Conservation (phyloP, 257 asterid genomes). For the Fraxinus anomala region DNA sequence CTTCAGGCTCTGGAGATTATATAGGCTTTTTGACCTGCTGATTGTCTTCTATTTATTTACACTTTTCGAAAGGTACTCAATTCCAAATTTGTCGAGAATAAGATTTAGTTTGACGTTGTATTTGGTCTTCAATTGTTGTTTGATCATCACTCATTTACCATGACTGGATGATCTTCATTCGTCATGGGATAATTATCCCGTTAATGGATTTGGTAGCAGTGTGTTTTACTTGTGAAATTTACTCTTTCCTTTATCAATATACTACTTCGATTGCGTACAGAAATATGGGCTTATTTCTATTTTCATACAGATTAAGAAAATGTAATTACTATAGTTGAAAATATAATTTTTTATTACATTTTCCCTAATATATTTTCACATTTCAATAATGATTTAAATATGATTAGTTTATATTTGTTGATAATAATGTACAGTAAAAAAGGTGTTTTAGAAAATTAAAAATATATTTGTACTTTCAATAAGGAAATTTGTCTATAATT, state of each 20-base stretch:
- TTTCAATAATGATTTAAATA: no score
- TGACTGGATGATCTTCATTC: neutral
- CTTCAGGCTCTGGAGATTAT: constrained; percentile 85
- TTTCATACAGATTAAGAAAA: no score
- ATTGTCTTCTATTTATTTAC: constrained; percentile 1
- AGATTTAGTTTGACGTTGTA: neutral
- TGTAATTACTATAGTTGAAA: no score
- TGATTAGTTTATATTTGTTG: no score
- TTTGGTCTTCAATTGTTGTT: neutral
- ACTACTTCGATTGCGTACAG: no score
- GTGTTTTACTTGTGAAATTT: neutral
- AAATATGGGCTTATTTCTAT: no score
- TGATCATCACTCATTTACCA: neutral
- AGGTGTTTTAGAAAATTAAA: no score
- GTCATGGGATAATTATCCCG: neutral
- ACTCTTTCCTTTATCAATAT: neutral
- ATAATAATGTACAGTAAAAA: no score
- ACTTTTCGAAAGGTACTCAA: neutral
- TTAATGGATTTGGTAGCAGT: neutral
- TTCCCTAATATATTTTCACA: no score
- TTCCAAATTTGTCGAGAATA: neutral
- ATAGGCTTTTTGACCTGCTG: constrained; percentile 39
- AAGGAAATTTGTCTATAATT: no score
- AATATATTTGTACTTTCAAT: no score
- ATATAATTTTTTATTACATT: no score